Percentiles rank a stretch among this genome's conserved stretches.
These are phyloP conservation scores for Fraxinus angustifolia DNA, from an alignment of 305 asterid species.

Conservation along the genomic window DNA sequence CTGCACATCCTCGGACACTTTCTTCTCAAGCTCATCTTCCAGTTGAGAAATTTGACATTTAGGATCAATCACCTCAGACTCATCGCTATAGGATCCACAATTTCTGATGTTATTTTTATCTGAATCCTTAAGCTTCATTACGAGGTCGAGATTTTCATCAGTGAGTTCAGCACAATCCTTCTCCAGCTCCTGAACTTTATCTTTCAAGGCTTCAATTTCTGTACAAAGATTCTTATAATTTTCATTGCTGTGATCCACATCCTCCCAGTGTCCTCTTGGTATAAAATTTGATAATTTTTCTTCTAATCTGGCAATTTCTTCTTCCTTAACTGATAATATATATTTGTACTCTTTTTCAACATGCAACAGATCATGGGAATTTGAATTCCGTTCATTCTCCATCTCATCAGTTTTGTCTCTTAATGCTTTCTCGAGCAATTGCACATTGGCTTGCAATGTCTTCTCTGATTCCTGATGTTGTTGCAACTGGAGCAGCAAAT, in stretches of 20 bases:
- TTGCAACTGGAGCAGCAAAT: conserved; percentile 37
- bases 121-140: conserved; percentile 67
- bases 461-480: conserved; percentile 50
- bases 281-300: conserved; percentile 26
- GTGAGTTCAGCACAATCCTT: conserved; percentile 81
- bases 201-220: conserved; percentile 54
- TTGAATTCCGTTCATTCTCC: conserved; percentile 42
- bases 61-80: conserved; percentile 55
- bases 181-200: conserved; percentile 68
- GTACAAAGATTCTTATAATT: conserved; percentile 29
- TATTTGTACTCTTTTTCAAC: conserved; percentile 37
- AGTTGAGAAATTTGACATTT: conserved; percentile 33
- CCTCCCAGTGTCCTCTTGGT: conserved; percentile 21
- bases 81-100: conserved; percentile 41
- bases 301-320: conserved; percentile 45
- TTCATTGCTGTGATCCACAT: conserved; percentile 19
- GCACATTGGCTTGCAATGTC: conserved; percentile 37
- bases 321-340: conserved; percentile 47
- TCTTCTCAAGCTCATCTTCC: conserved; percentile 31
- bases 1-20: conserved; percentile 25
- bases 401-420: conserved; percentile 40
- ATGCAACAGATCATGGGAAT: conserved; percentile 30
- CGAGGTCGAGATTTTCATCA: conserved; percentile 76
- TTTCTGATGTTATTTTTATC: conserved; percentile 26
- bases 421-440: conserved; percentile 39